Percentiles rank a stretch among this genome's conserved stretches.
These are phyloP conservation scores for Rosa rugosa DNA, from an alignment of 306 rosid genomes.

Conservation along the genomic window DNA sequence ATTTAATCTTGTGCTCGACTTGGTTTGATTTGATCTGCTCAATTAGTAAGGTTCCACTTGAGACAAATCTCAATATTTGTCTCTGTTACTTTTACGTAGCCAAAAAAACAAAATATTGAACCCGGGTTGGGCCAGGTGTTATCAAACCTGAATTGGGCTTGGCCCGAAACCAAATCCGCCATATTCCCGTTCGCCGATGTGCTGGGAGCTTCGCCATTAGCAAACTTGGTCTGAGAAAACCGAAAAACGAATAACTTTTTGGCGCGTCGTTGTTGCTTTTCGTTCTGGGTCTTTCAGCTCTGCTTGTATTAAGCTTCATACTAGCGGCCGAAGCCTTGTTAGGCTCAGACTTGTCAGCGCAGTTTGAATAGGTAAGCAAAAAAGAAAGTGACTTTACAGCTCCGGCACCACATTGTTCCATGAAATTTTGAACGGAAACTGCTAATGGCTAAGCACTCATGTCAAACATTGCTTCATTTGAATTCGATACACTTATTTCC, in stretches of 20 bases:
- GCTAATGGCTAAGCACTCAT: neutral
- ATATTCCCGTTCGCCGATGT: neutral
- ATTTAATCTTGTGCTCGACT: too few relatives aligned
- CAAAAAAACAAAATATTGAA: too few relatives aligned
- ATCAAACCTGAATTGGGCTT: neutral
- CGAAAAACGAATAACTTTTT: neutral
- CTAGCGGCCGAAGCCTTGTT: neutral
- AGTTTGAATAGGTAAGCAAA: neutral
- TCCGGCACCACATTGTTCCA: neutral
- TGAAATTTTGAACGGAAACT: neutral
- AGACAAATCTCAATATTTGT: too few relatives aligned
- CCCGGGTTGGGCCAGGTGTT: neutral
- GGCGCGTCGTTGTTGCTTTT: too few relatives aligned
- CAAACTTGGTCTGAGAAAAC: neutral
- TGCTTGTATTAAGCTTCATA: neutral
- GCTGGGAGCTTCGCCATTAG: neutral
- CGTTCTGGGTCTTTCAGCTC: neutral
- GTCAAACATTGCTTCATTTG: neutral
- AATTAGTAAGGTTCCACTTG: too few relatives aligned
- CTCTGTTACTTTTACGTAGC: too few relatives aligned
- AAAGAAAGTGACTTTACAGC: neutral
- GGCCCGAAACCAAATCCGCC: neutral
- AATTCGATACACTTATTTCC: neutral
- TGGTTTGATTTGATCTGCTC: too few relatives aligned
- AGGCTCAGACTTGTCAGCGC: neutral